Evolutionary conservation across 1,284 basidiomycete genomes (phyloP).

Genomic region (Fomitopsis schrenkii): DNA sequence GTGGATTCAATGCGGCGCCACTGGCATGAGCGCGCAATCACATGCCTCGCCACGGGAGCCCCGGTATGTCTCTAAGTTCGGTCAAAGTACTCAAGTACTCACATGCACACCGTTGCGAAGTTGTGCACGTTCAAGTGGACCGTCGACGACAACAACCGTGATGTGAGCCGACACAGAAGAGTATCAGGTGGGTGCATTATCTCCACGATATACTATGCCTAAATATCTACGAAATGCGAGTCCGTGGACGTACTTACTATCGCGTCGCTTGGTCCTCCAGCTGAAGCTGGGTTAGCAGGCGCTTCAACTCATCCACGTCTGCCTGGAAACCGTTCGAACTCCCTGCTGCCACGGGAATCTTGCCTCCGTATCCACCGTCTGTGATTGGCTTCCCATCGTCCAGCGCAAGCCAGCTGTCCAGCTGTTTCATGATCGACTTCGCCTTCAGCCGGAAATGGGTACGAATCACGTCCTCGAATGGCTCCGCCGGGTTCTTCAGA

Average conservation of each 20-base stretch:
- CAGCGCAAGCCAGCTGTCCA: slow-evolving; percentile 73
- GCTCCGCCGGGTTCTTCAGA: slow-evolving; percentile 75
- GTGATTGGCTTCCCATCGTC: slow-evolving; percentile 63
- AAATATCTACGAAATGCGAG: not conserved
- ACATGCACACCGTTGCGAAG: too few relatives aligned
- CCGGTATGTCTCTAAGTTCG: too few relatives aligned
- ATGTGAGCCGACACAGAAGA: too few relatives aligned
- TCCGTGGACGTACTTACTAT: not conserved
- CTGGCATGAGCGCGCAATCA: not conserved
- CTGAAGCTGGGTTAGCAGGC: slow-evolving; percentile 44
- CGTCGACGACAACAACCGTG: too few relatives aligned
- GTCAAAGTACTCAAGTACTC: too few relatives aligned
- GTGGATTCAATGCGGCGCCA: not conserved
- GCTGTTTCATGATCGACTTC: slow-evolving; percentile 59
- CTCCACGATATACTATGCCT: not conserved
- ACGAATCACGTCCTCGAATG: slow-evolving; percentile 78
- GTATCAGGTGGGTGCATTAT: not conserved
- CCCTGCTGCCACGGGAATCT: slow-evolving; percentile 30
- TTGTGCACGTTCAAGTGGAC: too few relatives aligned
- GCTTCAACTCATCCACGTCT: slow-evolving; percentile 68
- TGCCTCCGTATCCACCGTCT: slow-evolving; percentile 40
- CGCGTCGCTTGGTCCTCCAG: slow-evolving; percentile 5
- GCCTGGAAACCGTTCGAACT: slow-evolving; percentile 57
- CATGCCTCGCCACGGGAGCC: not conserved
- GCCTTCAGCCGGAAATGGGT: slow-evolving; percentile 91